Conservation (phyloP, 768 basidiomycete genomes). For the Boletus barrowsii region DNA sequence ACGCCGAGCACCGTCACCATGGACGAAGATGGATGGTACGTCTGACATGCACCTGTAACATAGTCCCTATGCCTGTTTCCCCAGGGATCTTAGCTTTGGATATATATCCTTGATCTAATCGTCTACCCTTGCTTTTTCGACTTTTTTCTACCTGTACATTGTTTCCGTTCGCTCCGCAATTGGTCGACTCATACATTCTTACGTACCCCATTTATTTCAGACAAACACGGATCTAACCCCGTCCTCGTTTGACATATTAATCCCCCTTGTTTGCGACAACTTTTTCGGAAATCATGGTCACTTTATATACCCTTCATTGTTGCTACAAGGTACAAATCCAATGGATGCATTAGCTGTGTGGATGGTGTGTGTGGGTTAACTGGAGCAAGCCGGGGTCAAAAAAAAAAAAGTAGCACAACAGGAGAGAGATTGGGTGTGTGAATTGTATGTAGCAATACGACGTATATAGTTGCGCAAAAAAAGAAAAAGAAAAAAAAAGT, state of each 20-base stretch:
- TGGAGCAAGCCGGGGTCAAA: constrained; percentile 7
- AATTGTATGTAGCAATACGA: constrained; percentile 2
- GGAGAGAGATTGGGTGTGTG: constrained; percentile 20
- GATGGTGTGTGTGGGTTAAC: constrained; percentile 17
- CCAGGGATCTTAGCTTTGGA: constrained; percentile 15
- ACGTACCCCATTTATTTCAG: background rate
- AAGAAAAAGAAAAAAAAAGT: background rate
- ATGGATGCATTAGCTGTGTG: constrained; percentile 36
- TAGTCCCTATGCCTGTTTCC: constrained; percentile 2
- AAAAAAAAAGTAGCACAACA: background rate
- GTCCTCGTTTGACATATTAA: constrained; percentile 1
- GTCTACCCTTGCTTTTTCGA: background rate
- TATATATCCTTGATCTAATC: constrained; percentile 26
- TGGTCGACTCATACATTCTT: constrained; percentile 10
- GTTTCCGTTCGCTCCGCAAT: background rate
- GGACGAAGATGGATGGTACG: constrained; percentile 76
- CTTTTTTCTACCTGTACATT: background rate
- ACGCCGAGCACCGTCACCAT: constrained; percentile 74
- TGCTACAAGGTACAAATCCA: constrained; percentile 38
- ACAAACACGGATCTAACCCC: constrained; percentile 1
- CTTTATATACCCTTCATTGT: constrained; percentile 38
- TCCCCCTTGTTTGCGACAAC: constrained; percentile 13
- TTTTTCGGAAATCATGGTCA: constrained; percentile 23
- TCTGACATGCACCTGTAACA: constrained; percentile 5
- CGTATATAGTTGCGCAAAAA: no score